Percentiles rank a stretch among this genome's conserved stretches.
phyloP scores from a whole-genome alignment of 2,329 filamentous ascomycete genomes.

The Pseudonectria buxi region DNA sequence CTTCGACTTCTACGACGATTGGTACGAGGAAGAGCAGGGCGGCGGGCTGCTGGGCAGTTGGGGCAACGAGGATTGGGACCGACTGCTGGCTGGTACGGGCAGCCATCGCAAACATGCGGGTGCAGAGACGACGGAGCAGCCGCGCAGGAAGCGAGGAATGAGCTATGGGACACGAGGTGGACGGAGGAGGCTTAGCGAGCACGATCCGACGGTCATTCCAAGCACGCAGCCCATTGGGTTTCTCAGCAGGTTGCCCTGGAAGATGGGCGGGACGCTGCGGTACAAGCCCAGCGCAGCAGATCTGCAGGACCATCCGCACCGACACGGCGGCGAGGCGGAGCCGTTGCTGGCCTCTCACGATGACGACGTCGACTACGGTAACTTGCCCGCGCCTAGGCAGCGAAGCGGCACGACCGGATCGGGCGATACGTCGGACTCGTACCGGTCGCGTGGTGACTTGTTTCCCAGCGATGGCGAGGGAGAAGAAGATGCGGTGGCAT shows the following conservation, averaged over 20 bases:
- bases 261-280: constrained; percentile 70
- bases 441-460: constrained; percentile 80
- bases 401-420: constrained; percentile 76
- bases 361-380: constrained; percentile 24
- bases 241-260: constrained; percentile 75
- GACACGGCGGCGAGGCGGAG: constrained; percentile 52
- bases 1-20: constrained; percentile 98
- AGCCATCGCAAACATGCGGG: constrained; percentile 31
- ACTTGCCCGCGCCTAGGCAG: constrained; percentile 34
- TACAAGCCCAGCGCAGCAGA: constrained; percentile 91
- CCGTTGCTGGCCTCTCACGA: constrained; percentile 53
- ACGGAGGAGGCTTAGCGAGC: constrained; percentile 43
- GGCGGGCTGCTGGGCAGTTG: constrained; percentile 63
- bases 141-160: constrained; percentile 72
- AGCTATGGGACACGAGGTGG: constrained; percentile 70
- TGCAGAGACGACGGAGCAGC: constrained; percentile 49
- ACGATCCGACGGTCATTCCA: constrained; percentile 87
- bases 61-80: constrained; percentile 79
- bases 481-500: constrained; percentile 85
- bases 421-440: constrained; percentile 75
- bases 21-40: constrained; percentile 59
- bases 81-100: constrained; percentile 66
- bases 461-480: constrained; percentile 82
- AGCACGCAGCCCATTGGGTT: constrained; percentile 82
- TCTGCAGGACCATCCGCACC: constrained; percentile 75